These are phyloP conservation scores for Fraxinus pennsylvanica DNA, from an alignment of 257 asterid species.

Conservation along the genomic window DNA sequence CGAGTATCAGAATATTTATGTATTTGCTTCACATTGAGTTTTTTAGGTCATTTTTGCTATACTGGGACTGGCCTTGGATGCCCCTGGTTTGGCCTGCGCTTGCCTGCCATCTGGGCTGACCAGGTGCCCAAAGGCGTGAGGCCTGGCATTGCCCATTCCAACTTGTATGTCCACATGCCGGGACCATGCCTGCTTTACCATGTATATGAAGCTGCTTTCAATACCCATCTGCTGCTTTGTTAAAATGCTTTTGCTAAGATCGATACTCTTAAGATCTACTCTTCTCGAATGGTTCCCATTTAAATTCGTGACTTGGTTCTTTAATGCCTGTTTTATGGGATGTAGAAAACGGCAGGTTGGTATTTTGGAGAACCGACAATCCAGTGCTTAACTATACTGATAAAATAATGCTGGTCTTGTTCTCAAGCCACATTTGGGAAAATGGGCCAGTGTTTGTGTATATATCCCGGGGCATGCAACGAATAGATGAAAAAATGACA, in stretches of 20 bases:
- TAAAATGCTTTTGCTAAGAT: not conserved
- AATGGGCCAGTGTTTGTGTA: conserved; percentile 30
- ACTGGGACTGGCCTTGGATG: not conserved
- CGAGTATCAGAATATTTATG: not conserved
- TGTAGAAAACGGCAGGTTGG: conserved; percentile 2
- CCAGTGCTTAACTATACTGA: not conserved
- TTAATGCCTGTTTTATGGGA: not conserved
- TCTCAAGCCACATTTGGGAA: conserved; percentile 30
- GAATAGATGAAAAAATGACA: conserved; percentile 29
- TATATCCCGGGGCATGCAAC: conserved; percentile 37
- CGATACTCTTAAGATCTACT: not conserved
- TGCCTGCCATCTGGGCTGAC: not conserved
- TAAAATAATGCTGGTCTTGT: not conserved
- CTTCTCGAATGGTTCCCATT: not conserved
- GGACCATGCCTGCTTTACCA: not conserved
- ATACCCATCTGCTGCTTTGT: not conserved
- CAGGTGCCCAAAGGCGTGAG: not conserved
- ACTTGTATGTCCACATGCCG: not conserved
- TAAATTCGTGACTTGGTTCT: not conserved
- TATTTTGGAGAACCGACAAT: conserved; percentile 9
- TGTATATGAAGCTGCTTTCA: not conserved
- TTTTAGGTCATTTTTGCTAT: not conserved
- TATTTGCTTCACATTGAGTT: not conserved
- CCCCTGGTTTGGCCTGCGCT: not conserved
- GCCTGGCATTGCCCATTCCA: not conserved